phyloP scores from a whole-genome alignment of 73 alveolate species.

The Paramecium pentaurelia region DNA sequence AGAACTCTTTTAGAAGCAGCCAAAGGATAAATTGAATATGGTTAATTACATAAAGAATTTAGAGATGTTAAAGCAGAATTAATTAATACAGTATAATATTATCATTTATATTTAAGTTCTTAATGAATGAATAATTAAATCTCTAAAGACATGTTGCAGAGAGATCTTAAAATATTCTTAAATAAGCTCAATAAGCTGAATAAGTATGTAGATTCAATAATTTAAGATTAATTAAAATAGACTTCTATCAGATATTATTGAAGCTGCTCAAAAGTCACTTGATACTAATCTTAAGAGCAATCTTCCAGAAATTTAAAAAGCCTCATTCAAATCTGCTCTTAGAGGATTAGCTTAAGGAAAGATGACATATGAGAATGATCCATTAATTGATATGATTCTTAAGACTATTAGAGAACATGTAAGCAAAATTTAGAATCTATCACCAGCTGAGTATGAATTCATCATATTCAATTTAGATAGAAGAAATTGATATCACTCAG shows the following conservation, averaged over 20 bases:
- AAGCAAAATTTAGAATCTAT: conserved; percentile 27
- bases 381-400: conserved; percentile 51
- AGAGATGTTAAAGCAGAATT: conserved; percentile 57
- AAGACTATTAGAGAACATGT: conserved; percentile 42
- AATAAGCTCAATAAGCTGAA: conserved; percentile 53
- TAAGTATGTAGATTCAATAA: background rate
- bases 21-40: conserved; percentile 62
- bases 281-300: conserved; percentile 34
- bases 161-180: conserved; percentile 55
- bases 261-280: conserved; percentile 47
- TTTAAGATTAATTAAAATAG: conserved; percentile 47
- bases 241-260: conserved; percentile 43
- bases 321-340: conserved; percentile 46
- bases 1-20: conserved; percentile 41
- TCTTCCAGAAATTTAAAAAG: conserved; percentile 10
- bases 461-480: background rate
- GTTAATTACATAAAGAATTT: conserved; percentile 49
- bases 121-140: conserved; percentile 37
- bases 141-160: conserved; percentile 37
- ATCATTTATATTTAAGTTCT: background rate
- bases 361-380: conserved; percentile 57
- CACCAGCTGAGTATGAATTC: conserved; percentile 40
- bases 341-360: conserved; percentile 56
- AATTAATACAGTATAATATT: conserved; percentile 26
- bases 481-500: background rate